Evolutionary conservation across 148 eudicot species (phyloP).

Genomic region (Spergularia marina): DNA sequence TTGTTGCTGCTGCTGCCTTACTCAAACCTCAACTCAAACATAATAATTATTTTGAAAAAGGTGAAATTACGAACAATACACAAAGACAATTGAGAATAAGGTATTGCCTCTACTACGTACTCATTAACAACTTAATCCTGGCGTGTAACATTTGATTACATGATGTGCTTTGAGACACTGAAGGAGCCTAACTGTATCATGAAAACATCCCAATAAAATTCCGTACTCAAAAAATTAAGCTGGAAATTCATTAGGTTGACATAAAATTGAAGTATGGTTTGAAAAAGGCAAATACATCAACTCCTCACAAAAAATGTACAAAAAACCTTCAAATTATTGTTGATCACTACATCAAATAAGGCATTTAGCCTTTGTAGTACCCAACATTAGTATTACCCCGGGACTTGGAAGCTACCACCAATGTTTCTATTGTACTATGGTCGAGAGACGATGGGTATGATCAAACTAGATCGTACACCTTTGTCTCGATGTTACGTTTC

Average conservation of each 20-base stretch:
- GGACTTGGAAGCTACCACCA: slow-evolving; percentile 1
- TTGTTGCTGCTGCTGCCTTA: no score
- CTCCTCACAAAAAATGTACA: not conserved
- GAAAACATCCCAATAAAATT: not conserved
- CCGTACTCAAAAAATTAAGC: not conserved
- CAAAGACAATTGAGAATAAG: no score
- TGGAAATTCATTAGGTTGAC: not conserved
- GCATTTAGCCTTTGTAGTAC: slow-evolving; percentile 5
- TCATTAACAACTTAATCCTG: not conserved
- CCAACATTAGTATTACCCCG: slow-evolving; percentile 19
- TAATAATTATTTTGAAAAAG: no score
- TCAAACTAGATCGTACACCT: not conserved
- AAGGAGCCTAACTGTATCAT: slow-evolving; percentile 9
- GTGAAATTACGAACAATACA: no score
- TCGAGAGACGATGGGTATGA: not conserved
- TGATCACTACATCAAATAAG: slow-evolving; percentile 18
- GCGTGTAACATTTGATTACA: not conserved
- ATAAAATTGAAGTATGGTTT: not conserved
- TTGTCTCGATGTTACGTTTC: no score
- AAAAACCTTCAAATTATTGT: not conserved
- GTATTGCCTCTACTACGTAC: not conserved
- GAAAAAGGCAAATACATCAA: not conserved
- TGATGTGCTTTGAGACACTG: not conserved
- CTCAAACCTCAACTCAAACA: no score
- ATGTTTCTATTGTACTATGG: not conserved